Evolutionary conservation across 148 eudicot species (phyloP), one percentile per base, ranked within the genome.

Genomic region (Rhododendron ovatum): DNA sequence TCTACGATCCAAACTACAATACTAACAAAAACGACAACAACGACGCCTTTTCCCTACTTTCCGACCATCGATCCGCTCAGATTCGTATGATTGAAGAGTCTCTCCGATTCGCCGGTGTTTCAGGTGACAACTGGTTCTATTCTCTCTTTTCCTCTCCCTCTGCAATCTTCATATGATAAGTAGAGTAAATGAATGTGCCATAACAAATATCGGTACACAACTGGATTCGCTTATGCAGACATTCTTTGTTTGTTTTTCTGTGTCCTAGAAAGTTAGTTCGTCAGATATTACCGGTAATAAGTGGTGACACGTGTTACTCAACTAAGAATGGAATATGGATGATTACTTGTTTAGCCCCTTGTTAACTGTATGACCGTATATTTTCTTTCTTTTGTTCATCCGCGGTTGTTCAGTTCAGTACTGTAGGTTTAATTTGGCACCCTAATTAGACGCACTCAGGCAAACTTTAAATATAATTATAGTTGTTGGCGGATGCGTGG

Each of bases 1-100:
- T 81, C 85, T 96, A 96, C 80, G 92, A 92, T 1, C 87, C 93
- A 4, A 85, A 88, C 78, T 71, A 71, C 79, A 75, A 39, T 30
- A 71, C 1, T 6, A 71, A 30, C 5, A 57, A 87, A 28, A 65
- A 87, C 47, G n/a, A 86, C 14, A 59, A 88, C 35, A 39, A 85
- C 18, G 93, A 90, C 9, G 65, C 92, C 5, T 37, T 22, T 30
- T 24, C 74, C 33, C 33, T 41, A 65, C 88, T 97, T 85, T 89
- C 94, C 50, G 95, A 94, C 45, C 99, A 97, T 35, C 92, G 92
- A 12, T 67, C 91, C 26, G 99, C 99, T 88, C 99, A 97, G 96
- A 91, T 97, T 87, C 96, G 98, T 30, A 93, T 97, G 98, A 94
- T 97, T 43, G 99, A 97, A 69, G 92, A 94, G 88, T n/a, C 99